Evolutionary conservation across 2,329 filamentous ascomycete species (phyloP).

Genomic region (Hypoxylon sp.): DNA sequence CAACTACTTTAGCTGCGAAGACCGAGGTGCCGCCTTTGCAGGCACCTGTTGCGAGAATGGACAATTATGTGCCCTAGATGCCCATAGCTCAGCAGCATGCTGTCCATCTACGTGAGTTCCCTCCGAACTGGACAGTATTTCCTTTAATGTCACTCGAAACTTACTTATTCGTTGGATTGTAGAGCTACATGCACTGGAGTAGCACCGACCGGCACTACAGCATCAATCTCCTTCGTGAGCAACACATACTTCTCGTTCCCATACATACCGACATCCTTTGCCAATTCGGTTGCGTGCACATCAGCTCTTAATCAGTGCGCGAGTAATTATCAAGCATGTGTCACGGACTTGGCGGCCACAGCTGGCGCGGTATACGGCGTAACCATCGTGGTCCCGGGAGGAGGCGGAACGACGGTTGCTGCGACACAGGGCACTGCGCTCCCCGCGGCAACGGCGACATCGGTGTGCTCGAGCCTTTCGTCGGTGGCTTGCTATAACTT

Average conservation of each 20-base stretch:
- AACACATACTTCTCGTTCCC: conserved; percentile 73
- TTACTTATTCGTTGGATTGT: conserved; percentile 21
- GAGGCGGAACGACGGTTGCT: conserved; percentile 66
- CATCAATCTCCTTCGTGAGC: conserved; percentile 64
- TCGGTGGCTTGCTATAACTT: conserved; percentile 64
- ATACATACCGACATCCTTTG: conserved; percentile 66
- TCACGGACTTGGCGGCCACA: conserved; percentile 61
- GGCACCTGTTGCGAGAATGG: conserved; percentile 66
- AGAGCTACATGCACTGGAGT: conserved; percentile 70
- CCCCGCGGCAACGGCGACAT: conserved; percentile 62
- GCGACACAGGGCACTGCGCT: conserved; percentile 56
- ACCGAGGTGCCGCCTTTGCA: conserved; percentile 61
- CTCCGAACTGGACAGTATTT: neutral
- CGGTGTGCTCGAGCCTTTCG: conserved; percentile 69
- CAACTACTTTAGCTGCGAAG: conserved; percentile 65
- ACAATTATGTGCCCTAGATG: conserved; percentile 65
- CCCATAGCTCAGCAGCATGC: conserved; percentile 64
- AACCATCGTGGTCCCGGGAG: conserved; percentile 68
- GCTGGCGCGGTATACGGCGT: conserved; percentile 62
- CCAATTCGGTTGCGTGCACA: conserved; percentile 64
- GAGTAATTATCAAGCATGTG: conserved; percentile 67
- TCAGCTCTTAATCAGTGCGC: conserved; percentile 66
- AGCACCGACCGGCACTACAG: conserved; percentile 57
- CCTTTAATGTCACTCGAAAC: conserved; percentile 1
- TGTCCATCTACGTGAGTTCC: conserved; percentile 64